These are phyloP conservation scores for Fusarium nurragi DNA, from an alignment of 2,329 filamentous ascomycete genomes.

Conservation along the genomic window DNA sequence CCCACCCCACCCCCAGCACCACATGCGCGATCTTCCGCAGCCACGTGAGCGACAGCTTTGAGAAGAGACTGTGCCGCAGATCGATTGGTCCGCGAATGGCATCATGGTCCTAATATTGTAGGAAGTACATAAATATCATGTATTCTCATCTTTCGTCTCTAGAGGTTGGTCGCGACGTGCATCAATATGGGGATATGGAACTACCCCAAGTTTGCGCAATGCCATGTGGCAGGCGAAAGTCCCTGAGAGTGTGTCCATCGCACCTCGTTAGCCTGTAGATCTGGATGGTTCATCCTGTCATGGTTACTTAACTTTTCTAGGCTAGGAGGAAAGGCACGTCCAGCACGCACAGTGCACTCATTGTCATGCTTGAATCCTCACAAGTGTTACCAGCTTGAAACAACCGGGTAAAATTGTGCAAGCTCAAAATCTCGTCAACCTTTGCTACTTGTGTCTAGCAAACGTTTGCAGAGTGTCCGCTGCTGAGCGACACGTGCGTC, in stretches of 20 bases:
- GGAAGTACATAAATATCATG: background rate
- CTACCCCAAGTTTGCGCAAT: slow-evolving; percentile 8
- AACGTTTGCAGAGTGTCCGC: slow-evolving; percentile 3
- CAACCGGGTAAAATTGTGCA: slow-evolving; percentile 17
- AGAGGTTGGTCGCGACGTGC: slow-evolving; percentile 1
- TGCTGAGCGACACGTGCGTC: slow-evolving; percentile 25
- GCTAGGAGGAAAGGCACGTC: background rate
- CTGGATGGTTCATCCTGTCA: slow-evolving; percentile 2
- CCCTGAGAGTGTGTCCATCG: slow-evolving; percentile 4
- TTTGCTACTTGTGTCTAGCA: slow-evolving; percentile 32
- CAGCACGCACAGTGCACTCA: slow-evolving; percentile 5
- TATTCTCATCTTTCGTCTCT: slow-evolving; percentile 7
- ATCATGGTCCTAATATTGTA: background rate
- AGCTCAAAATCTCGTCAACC: slow-evolving; percentile 20
- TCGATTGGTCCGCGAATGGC: slow-evolving; percentile 29
- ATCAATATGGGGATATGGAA: slow-evolving; percentile 6
- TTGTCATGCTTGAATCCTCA: slow-evolving; percentile 10
- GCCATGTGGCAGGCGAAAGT: slow-evolving; percentile 32
- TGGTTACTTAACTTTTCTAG: background rate
- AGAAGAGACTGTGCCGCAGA: slow-evolving; percentile 24
- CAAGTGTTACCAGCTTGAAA: slow-evolving; percentile 24
- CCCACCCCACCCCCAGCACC: slow-evolving; percentile 40
- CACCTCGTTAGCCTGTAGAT: slow-evolving; percentile 7
- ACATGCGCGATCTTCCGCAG: slow-evolving; percentile 50
- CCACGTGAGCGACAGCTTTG: slow-evolving; percentile 46